Base-by-base conservation (phyloP, 768 basidiomycete genomes). In the Chalciporus chontae region DNA sequence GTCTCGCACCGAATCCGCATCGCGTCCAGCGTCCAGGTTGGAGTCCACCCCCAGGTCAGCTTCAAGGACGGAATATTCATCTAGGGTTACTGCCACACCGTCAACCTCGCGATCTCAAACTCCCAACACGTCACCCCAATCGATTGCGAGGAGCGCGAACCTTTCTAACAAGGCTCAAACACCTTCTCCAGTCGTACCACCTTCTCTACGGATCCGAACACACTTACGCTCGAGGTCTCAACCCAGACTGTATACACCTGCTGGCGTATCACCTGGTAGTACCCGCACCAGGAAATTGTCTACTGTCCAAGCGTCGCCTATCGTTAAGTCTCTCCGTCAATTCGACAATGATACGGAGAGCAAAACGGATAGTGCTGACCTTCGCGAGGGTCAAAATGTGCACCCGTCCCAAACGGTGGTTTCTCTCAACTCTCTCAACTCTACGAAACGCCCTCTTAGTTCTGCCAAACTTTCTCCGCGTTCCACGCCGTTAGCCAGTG, bases 151-250 rank as follows among this genome's bases (percentile, higher is more conserved):
- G 14, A 37, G 32, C 14, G 24, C 5, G 40, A 40, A 13, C n/a
- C 47, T 1, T 27, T 11, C 50, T 21, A 8, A 31, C 3, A 21
- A 31, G 13, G 41, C 6, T 19, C 50, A 53, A 26, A 5, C 23
- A 19, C 42, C 53, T 27, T 18, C 48, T 29, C 14, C 23, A 11
- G 31, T 45, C 4, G 14, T 27, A 5, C 51, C 55, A 2, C 19
- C 36, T 9, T 38, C 11, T 2, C 41, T 40, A 15, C 52, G 49
- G 17, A 13, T 48, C 2, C 52, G 57, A 18, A 51, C 43, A 4
- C 56, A 68, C 11, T 56, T 63, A 23, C 62, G 69, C 18, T 68
- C 71, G 5, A 56, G 48, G 43, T 74, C 72, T 3, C 72, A 73
- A 46, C 69, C 72, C 3, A 72, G 64, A 56, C 48, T 71, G 21